A percentile compares a stretch with the other conserved stretches of the same genome.
Evolutionary conservation across 73 alveolate genomes (phyloP).

Genomic region (Blepharisma japonicum): DNA sequence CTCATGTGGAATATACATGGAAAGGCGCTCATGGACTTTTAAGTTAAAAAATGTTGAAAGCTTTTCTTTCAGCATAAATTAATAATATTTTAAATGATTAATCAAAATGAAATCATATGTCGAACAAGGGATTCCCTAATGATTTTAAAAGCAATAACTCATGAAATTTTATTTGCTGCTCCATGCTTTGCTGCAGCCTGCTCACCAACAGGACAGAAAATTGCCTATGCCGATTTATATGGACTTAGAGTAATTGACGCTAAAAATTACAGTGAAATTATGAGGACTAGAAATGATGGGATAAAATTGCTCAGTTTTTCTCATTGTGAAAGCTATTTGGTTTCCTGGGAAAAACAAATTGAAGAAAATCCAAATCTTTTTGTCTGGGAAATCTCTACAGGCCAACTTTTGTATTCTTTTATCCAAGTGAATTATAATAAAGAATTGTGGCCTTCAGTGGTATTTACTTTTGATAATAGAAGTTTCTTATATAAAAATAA

Average conservation of each 20-base stretch:
- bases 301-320: slow-evolving; percentile 8
- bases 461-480: slow-evolving; percentile 2
- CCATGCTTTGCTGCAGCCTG: background rate
- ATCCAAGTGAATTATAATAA: background rate
- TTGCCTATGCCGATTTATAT: background rate
- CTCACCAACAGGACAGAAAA: slow-evolving; percentile 4
- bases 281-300: background rate
- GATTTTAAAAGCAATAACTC: background rate
- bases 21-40: too few species aligned
- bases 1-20: too few species aligned
- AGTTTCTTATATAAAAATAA: background rate
- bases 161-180: background rate
- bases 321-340: slow-evolving; percentile 1
- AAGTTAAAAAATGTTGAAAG: too few species aligned
- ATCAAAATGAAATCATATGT: slow-evolving; percentile 11
- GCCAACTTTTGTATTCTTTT: background rate
- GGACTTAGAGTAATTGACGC: slow-evolving; percentile 1
- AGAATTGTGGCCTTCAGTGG: slow-evolving; percentile 14
- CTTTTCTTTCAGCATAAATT: too few species aligned
- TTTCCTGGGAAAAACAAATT: slow-evolving; percentile 26
- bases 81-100: too few species aligned
- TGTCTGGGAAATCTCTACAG: slow-evolving; percentile 15
- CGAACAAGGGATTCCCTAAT: slow-evolving; percentile 1
- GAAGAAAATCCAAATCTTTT: slow-evolving; percentile 23
- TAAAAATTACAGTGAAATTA: background rate